phyloP scores from a whole-genome alignment of 2,329 filamentous ascomycete species.

The Metarhizium guizhouense region DNA sequence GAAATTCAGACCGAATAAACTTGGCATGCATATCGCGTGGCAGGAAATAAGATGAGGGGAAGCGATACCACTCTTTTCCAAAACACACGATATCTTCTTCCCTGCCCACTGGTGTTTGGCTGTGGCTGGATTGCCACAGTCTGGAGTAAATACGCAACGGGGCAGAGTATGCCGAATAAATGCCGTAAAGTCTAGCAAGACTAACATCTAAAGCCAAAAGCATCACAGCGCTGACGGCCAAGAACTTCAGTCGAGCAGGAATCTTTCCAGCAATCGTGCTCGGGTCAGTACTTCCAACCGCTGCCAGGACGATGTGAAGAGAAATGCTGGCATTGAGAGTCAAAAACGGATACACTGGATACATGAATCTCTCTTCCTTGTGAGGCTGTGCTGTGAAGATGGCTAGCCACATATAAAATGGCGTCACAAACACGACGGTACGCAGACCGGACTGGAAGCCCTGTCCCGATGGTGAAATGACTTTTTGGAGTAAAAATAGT shows the following conservation, averaged over 20 bases:
- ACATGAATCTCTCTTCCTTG: constrained; percentile 99
- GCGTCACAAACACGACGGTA: constrained; percentile 67
- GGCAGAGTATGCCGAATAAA: constrained; percentile 75
- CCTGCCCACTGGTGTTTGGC: constrained; percentile 35
- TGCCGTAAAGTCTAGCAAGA: constrained; percentile 63
- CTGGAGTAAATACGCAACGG: constrained; percentile 64
- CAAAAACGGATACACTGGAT: constrained; percentile 85
- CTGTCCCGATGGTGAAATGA: constrained; percentile 50
- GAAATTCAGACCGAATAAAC: constrained; percentile 86
- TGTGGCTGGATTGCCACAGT: constrained; percentile 46
- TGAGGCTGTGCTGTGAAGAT: constrained; percentile 92
- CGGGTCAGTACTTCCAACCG: constrained; percentile 62
- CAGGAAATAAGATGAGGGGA: constrained; percentile 86
- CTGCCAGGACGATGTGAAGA: constrained; percentile 69
- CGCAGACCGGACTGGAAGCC: constrained; percentile 64
- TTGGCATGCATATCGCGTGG: constrained; percentile 77
- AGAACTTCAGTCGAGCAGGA: constrained; percentile 65
- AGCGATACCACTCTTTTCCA: constrained; percentile 97
- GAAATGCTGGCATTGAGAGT: constrained; percentile 81
- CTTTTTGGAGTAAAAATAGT: constrained; percentile 64
- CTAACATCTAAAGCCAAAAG: constrained; percentile 57
- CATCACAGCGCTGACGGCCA: constrained; percentile 50
- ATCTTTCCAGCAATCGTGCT: constrained; percentile 61
- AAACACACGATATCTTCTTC: constrained; percentile 70
- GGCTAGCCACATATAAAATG: constrained; percentile 89